Conservation (phyloP, 148 eudicot genomes). For the Heliosperma pusillum region DNA sequence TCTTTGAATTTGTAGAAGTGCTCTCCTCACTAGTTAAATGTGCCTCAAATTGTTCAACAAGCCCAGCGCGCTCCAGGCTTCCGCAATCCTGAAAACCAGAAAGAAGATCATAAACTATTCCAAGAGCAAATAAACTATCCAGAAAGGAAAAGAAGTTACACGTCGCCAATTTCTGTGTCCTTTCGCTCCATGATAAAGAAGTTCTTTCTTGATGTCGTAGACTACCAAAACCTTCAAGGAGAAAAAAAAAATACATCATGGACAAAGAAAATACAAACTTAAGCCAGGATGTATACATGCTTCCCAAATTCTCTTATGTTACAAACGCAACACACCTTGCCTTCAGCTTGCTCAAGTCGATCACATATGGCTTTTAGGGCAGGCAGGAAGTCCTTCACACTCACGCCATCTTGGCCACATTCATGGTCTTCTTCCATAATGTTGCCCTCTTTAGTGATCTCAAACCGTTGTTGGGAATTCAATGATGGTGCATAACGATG, state of each 20-base stretch:
- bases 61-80: slow-evolving; percentile 73
- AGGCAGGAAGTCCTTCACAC: slow-evolving; percentile 73
- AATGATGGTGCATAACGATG: slow-evolving; percentile 81
- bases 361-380: slow-evolving; percentile 75
- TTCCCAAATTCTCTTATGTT: too few species aligned
- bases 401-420: slow-evolving; percentile 55
- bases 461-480: slow-evolving; percentile 86
- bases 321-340: slow-evolving; percentile 72
- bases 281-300: slow-evolving; percentile 12
- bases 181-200: slow-evolving; percentile 55
- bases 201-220: slow-evolving; percentile 73
- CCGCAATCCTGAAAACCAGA: slow-evolving; percentile 44
- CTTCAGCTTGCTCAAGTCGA: slow-evolving; percentile 80
- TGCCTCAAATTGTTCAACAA: slow-evolving; percentile 66
- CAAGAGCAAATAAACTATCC: neutral
- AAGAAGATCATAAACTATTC: slow-evolving; percentile 12
- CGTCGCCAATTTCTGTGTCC: slow-evolving; percentile 96
- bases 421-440: slow-evolving; percentile 39
- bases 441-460: slow-evolving; percentile 60
- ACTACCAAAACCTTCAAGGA: slow-evolving; percentile 74
- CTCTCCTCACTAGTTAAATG: slow-evolving; percentile 49
- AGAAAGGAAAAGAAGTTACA: slow-evolving; percentile 36
- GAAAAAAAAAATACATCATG: slow-evolving; percentile 4
- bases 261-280: slow-evolving; percentile 11
- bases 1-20: slow-evolving; percentile 25